Evolutionary conservation across 495 filamentous ascomycete species (phyloP).

Genomic region (Hypoxylon subgilvum): DNA sequence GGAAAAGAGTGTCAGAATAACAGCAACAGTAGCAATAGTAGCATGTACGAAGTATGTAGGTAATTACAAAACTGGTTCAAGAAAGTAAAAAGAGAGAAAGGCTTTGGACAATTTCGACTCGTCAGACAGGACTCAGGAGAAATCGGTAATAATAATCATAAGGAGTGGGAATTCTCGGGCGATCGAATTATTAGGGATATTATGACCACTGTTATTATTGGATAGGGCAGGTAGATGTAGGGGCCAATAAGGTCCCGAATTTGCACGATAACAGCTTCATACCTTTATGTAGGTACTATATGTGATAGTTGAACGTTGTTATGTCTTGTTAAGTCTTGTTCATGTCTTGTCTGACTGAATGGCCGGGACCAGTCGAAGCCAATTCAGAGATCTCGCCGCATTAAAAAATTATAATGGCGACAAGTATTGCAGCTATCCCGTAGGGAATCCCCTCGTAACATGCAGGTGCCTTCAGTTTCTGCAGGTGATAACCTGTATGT

Average conservation of each 20-base stretch:
- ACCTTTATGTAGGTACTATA: too few species aligned
- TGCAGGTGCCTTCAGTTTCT: slow-evolving; percentile 20
- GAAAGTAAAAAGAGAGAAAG: neutral
- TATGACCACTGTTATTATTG: slow-evolving; percentile 28
- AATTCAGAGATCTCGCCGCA: neutral
- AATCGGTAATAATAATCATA: neutral
- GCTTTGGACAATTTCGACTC: slow-evolving; percentile 22
- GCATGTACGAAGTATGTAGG: slow-evolving; percentile 5
- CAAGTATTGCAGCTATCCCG: neutral
- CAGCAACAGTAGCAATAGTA: neutral
- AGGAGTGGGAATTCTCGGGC: slow-evolving; percentile 23
- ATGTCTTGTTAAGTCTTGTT: too few species aligned
- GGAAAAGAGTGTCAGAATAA: slow-evolving; percentile 2
- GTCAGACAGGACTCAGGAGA: slow-evolving; percentile 29
- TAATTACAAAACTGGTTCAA: neutral
- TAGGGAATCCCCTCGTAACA: neutral
- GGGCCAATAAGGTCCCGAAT: slow-evolving; percentile 31
- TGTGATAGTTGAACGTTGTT: neutral
- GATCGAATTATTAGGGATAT: slow-evolving; percentile 31
- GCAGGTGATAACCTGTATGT: slow-evolving; percentile 21
- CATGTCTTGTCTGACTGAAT: too few species aligned
- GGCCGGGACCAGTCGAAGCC: slow-evolving; percentile 1
- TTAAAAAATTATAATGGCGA: too few species aligned
- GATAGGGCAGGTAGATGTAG: slow-evolving; percentile 20
- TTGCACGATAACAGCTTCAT: slow-evolving; percentile 23